Evolutionary conservation across 495 filamentous ascomycete species (phyloP).

Genomic region (Hyaloscypha finlandica): DNA sequence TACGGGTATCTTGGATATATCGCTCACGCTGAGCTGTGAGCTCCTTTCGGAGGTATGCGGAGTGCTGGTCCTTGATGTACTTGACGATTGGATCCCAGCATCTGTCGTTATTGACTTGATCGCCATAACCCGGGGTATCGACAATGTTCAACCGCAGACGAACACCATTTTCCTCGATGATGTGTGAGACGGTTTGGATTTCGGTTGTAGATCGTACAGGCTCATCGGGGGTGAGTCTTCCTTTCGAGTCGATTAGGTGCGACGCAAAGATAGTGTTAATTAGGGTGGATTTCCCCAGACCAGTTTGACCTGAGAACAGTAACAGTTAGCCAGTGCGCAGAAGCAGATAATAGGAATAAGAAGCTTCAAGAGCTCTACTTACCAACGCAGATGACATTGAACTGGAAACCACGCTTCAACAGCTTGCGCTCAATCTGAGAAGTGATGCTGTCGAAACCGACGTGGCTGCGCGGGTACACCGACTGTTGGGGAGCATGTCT

Average conservation of each 20-base stretch:
- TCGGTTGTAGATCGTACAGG: constrained; percentile 94
- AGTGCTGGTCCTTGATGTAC: constrained; percentile 99
- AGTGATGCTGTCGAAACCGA: constrained; percentile 99
- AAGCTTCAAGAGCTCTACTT: constrained; percentile 42
- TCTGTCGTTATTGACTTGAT: constrained; percentile 99
- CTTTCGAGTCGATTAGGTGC: constrained; percentile 98
- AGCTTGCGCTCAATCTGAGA: constrained; percentile 99
- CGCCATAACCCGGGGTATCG: constrained; percentile 96
- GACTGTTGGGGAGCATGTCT: constrained; percentile 40
- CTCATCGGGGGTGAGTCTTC: constrained; percentile 87
- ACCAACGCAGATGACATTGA: constrained; percentile 99
- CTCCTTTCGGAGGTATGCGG: constrained; percentile 98
- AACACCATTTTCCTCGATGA: constrained; percentile 99
- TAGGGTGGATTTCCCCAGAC: constrained; percentile 96
- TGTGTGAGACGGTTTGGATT: constrained; percentile 95
- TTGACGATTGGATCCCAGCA: constrained; percentile 99
- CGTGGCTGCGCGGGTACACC: constrained; percentile 93
- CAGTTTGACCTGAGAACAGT: constrained; percentile 78
- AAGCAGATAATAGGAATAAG: background rate
- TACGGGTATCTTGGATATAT: constrained; percentile 98
- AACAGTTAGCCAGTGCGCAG: constrained; percentile 37
- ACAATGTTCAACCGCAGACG: constrained; percentile 96
- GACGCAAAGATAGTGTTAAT: constrained; percentile 99
- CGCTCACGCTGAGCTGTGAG: constrained; percentile 99
- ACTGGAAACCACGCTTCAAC: constrained; percentile 98